Evolutionary conservation across 2,329 filamentous ascomycete genomes (phyloP).

Genomic region (Paraphaeosphaeria sporulosa): DNA sequence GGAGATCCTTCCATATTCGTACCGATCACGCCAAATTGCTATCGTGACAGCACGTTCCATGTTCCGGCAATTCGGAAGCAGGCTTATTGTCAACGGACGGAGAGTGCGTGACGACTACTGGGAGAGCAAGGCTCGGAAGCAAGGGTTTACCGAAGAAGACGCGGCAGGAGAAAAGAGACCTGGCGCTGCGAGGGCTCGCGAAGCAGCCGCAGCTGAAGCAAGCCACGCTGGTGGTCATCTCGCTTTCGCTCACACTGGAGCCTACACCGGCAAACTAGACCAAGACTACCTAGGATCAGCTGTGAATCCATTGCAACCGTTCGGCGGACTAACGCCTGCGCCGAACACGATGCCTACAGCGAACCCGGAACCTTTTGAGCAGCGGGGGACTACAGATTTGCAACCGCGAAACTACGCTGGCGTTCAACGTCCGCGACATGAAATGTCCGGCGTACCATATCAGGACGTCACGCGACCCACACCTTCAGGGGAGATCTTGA

Average conservation of each 20-base stretch:
- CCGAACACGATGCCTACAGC: constrained; percentile 78
- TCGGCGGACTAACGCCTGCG: constrained; percentile 68
- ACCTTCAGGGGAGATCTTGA: constrained; percentile 78
- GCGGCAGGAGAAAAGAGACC: constrained; percentile 95
- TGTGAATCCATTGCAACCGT: constrained; percentile 51
- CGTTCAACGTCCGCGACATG: constrained; percentile 86
- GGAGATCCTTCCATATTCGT: constrained; percentile 96
- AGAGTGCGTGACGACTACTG: constrained; percentile 97
- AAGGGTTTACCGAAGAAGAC: constrained; percentile 97
- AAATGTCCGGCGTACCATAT: constrained; percentile 82
- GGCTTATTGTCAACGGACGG: constrained; percentile 87
- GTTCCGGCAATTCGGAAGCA: constrained; percentile 97
- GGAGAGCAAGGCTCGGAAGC: constrained; percentile 96
- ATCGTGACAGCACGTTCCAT: constrained; percentile 98
- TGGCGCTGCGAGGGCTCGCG: constrained; percentile 85
- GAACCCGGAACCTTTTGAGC: constrained; percentile 68
- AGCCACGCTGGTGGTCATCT: constrained; percentile 61
- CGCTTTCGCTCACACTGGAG: constrained; percentile 39
- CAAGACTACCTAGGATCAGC: constrained; percentile 42
- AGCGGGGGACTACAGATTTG: constrained; percentile 77
- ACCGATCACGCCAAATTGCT: constrained; percentile 96
- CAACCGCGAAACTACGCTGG: constrained; percentile 82
- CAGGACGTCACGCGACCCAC: constrained; percentile 84
- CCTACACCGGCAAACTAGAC: constrained; percentile 41
- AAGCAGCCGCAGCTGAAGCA: constrained; percentile 75